Evolutionary conservation across 495 filamentous ascomycete genomes (phyloP), one percentile per base, ranked within the genome.

Genomic region (Aspergillus carlsbadensis): DNA sequence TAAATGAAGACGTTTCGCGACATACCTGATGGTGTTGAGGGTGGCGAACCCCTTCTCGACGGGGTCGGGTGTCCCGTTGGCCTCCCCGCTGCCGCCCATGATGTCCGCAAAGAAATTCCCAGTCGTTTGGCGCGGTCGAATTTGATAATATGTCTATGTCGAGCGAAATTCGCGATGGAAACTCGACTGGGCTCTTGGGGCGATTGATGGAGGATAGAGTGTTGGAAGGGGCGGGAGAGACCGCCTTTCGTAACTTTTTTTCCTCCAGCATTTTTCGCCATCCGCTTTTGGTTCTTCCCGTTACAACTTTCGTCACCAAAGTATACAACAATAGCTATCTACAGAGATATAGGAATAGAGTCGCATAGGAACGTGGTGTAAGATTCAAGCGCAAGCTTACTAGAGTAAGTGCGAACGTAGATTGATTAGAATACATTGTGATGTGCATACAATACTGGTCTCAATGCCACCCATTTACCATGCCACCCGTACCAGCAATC

Each of bases 31-130:
- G 29, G 88, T 91, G 52, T 86, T 86, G 52, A 89, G 76, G 36
- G 89, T 94, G 57, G 91, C 90, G 61, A 87, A 84, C 49, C 90
- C 87, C 65, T 84, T 92, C 70, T 91, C 82, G 5, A 88, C 83
- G 50, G 82, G 81, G 59, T 83, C 84, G 31, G 83, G 83, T 34
- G 81, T 84, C 62, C 74, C 74, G 37, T 71, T 70, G 54, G 70
- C 70, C 66, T 84, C 81, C 55, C 76, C 73, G 31, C 73, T 68
- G 58, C 67, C 73, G 58, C 72, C 78, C 79, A 81, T 81, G 1
- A 33, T 70, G 65, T 49, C 51, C 24, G 43, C 17, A 29, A 22
- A 49, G 17, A 21, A 22, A 58, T 58, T 54, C 21, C 59, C 35
- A n/a, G 44, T 54, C 26, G 10, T 10, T 58, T 42, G 11, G 46